Percentiles rank a stretch among this genome's conserved stretches.
phyloP scores from a whole-genome alignment of 352 stramenopile genomes.

The Globisporangium radiosum region DNA sequence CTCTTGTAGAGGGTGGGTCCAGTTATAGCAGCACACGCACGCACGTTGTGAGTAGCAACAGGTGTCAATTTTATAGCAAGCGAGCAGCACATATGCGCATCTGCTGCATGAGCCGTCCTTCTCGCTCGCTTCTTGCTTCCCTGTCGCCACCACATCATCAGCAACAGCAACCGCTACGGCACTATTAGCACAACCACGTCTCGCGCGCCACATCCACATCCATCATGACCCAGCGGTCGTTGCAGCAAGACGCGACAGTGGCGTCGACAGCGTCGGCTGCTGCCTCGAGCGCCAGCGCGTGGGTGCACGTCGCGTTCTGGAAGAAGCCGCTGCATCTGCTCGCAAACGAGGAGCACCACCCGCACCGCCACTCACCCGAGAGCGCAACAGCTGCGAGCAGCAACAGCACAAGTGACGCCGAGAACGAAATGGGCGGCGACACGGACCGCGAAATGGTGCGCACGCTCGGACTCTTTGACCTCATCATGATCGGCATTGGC shows the following conservation, averaged over 20 bases:
- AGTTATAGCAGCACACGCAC: too few relatives aligned
- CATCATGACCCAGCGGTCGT: too few relatives aligned
- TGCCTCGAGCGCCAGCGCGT: conserved; percentile 5
- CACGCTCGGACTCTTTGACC: conserved; percentile 86
- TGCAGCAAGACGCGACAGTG: not conserved
- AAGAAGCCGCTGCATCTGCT: conserved; percentile 60
- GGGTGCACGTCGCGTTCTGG: conserved; percentile 62
- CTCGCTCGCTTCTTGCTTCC: too few relatives aligned
- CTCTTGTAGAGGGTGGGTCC: too few relatives aligned
- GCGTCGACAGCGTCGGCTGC: not conserved
- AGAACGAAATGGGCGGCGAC: not conserved
- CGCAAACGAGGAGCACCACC: conserved; percentile 10
- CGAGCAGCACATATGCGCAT: too few relatives aligned
- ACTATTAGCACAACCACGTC: too few relatives aligned
- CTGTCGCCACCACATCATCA: too few relatives aligned
- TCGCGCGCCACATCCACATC: too few relatives aligned
- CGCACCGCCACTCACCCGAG: conserved; percentile 11
- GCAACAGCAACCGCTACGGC: too few relatives aligned
- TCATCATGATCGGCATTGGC: conserved; percentile 91
- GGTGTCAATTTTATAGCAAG: too few relatives aligned
- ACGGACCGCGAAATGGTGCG: conserved; percentile 29
- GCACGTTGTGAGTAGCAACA: too few relatives aligned
- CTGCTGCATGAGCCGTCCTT: too few relatives aligned
- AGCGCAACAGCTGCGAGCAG: conserved; percentile 1
- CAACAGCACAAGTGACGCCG: conserved; percentile 12